Percentiles rank a stretch among this genome's conserved stretches.
phyloP scores from a whole-genome alignment of 495 filamentous ascomycete genomes.

The Aspergillus affinis region DNA sequence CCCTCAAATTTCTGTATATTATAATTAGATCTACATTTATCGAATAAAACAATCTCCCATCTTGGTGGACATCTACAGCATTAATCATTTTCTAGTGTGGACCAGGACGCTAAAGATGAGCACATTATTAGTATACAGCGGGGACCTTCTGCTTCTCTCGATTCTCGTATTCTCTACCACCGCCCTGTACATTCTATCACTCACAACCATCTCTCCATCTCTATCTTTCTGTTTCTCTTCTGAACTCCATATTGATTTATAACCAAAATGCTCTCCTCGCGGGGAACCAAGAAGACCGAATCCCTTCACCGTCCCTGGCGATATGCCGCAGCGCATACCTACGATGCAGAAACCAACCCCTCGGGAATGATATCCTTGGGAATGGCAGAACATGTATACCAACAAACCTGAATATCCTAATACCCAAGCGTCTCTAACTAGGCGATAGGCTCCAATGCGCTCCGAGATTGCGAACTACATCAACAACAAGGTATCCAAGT shows the following conservation, averaged over 20 bases:
- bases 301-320: constrained; percentile 29
- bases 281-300: constrained; percentile 27
- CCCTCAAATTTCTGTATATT: constrained; percentile 3
- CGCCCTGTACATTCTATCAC: not conserved
- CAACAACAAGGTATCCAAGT: constrained; percentile 27
- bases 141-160: not conserved
- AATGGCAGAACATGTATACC: constrained; percentile 35
- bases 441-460: constrained; percentile 27
- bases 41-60: not conserved
- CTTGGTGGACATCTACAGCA: not conserved
- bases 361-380: constrained; percentile 35
- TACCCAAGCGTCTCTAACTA: not conserved
- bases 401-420: not conserved
- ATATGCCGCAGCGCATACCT: constrained; percentile 29
- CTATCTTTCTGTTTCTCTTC: not conserved
- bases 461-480: constrained; percentile 33
- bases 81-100: not conserved
- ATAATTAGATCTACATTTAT: not conserved
- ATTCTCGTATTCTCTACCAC: not conserved
- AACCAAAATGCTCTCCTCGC: constrained; percentile 32
- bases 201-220: not conserved
- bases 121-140: constrained; percentile 2
- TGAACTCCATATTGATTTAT: not conserved
- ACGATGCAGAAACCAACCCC: constrained; percentile 31
- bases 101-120: constrained; percentile 1